Conservation (phyloP, 1,284 basidiomycete genomes). For the Dichomitus squalens region DNA sequence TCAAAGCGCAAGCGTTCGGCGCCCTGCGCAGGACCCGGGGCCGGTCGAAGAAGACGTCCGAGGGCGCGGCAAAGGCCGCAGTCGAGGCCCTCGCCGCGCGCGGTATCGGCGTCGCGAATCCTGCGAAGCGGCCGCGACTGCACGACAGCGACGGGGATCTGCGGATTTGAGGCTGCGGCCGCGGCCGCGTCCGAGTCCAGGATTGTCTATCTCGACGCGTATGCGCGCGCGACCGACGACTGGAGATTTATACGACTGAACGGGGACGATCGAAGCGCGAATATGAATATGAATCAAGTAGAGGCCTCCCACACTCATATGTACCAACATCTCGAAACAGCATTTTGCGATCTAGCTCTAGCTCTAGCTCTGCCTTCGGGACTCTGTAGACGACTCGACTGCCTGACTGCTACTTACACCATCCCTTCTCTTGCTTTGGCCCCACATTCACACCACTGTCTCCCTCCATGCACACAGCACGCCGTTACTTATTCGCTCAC, state of each 20-base stretch:
- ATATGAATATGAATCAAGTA: conserved; percentile 17
- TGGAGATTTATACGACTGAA: neutral
- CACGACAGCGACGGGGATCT: conserved; percentile 52
- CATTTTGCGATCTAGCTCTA: conserved; percentile 8
- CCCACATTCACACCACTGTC: conserved; percentile 2
- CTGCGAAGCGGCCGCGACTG: conserved; percentile 60
- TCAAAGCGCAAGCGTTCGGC: conserved; percentile 86
- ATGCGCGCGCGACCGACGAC: neutral
- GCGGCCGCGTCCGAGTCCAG: neutral
- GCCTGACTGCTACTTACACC: conserved; percentile 9
- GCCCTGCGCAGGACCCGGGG: conserved; percentile 76
- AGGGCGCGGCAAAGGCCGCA: conserved; percentile 73
- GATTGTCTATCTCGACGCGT: neutral
- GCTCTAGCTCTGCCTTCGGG: conserved; percentile 20
- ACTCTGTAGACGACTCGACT: conserved; percentile 24
- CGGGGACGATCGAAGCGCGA: conserved; percentile 8
- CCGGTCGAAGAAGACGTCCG: conserved; percentile 68
- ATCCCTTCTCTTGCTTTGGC: neutral
- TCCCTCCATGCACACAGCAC: conserved; percentile 22
- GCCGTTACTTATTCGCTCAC: conserved; percentile 29
- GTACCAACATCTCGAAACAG: conserved; percentile 23
- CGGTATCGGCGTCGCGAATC: conserved; percentile 62
- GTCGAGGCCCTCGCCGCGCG: conserved; percentile 76
- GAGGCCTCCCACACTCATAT: conserved; percentile 25
- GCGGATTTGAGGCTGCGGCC: conserved; percentile 39